Base-by-base conservation (phyloP, 2,329 filamentous ascomycete genomes). In the Raffaelea ambrosiae region DNA sequence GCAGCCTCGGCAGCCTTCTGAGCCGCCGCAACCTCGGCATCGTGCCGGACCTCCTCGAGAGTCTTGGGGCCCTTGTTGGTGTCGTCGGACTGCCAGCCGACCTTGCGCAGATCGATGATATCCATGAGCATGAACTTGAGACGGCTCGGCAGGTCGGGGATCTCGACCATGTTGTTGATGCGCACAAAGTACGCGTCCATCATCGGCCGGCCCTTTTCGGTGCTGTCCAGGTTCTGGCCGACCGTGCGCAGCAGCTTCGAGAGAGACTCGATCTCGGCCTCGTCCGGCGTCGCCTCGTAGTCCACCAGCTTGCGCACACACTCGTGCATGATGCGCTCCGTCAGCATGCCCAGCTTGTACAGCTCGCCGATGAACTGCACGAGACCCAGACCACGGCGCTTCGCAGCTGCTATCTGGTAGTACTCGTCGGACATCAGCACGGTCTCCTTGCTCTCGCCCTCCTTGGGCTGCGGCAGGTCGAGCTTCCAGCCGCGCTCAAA, bases 291-390 rank as follows among this genome's bases (percentile, higher is more conserved):
- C 53, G 88, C 89, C 61, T 91, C 85, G 67, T 94, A 97, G 69
- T 98, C 91, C 56, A 98, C 87, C 54, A 98, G 79, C 69, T 95
- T 95, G 72, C 89, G 84, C 23, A 98, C 89, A 77, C 93, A 98
- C 69, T 96, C 88, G 73, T 98, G 91, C 93, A 98, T 98, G 70
- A 98, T 98, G 65, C 91, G 87, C 67, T 96, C 88, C 52, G 93
- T 98, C 66, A 98, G 79, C 93, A 98, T 98, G 64, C 86, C 84
- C 52, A 98, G 82, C 76, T 97, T 98, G 81, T 95, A 98, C 41
- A 98, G 81, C 70, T 98, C 93, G 73, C 93, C 93, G 63, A 98
- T 98, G 71, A 98, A 98, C 69, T 96, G 91, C 54, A 98, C 91
- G 20, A 98, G 80, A 83, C 93, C 93, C 55, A 98, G 86, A 70